A percentile compares a stretch with the other conserved stretches of the same genome.
Evolutionary conservation across 768 basidiomycete species (phyloP).

Genomic region (Ramaria sp.): DNA sequence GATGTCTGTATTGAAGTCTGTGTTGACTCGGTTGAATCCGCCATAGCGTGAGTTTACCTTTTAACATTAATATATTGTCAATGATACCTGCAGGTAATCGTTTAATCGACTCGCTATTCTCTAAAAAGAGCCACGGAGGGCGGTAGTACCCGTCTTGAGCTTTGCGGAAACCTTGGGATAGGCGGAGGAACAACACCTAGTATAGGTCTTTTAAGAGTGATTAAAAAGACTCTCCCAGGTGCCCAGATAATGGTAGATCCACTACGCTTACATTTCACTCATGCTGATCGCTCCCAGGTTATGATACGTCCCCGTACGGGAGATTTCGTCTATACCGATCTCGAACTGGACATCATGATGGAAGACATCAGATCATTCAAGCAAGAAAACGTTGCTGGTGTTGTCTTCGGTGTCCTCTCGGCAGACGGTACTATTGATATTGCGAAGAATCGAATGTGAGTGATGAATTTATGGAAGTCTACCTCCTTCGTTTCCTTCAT

Average conservation of each 20-base stretch:
- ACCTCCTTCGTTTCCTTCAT: background rate
- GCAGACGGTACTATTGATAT: slow-evolving; percentile 49
- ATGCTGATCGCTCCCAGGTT: slow-evolving; percentile 28
- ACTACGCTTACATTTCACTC: slow-evolving; percentile 7
- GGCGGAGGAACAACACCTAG: slow-evolving; percentile 82
- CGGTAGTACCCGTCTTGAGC: slow-evolving; percentile 67
- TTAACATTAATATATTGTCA: slow-evolving; percentile 1
- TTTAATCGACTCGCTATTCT: background rate
- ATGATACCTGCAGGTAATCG: background rate
- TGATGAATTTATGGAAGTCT: background rate
- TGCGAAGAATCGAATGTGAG: slow-evolving; percentile 42
- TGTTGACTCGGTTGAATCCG: slow-evolving; percentile 67
- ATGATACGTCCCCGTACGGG: slow-evolving; percentile 77
- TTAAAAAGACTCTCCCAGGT: slow-evolving; percentile 36
- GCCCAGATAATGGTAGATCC: slow-evolving; percentile 43
- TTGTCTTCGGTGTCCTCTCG: slow-evolving; percentile 58
- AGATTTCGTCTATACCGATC: slow-evolving; percentile 62
- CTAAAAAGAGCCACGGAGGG: slow-evolving; percentile 49
- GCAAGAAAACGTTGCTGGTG: slow-evolving; percentile 42
- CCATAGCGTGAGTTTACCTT: slow-evolving; percentile 39
- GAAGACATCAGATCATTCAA: slow-evolving; percentile 61
- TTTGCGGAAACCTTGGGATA: slow-evolving; percentile 56
- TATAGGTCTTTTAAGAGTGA: slow-evolving; percentile 54
- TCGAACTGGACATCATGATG: slow-evolving; percentile 62
- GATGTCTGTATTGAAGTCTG: slow-evolving; percentile 51